A percentile compares a stretch with the other conserved stretches of the same genome.
These are phyloP conservation scores for Diaporthe sp. DNA, from an alignment of 2,329 filamentous ascomycete species.

Conservation along the genomic window DNA sequence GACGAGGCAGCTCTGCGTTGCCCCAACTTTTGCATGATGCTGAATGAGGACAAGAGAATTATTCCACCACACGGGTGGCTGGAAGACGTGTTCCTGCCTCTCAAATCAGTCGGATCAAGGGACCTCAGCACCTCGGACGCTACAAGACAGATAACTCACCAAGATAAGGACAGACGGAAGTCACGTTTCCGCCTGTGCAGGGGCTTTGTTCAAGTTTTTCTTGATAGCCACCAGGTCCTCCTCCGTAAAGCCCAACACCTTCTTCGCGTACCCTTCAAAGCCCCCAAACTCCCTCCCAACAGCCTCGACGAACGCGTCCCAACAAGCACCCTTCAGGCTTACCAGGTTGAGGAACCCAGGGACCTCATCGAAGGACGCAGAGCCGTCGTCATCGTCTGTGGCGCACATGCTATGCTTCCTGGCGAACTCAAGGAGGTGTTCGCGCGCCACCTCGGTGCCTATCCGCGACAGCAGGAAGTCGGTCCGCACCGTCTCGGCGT, in stretches of 20 bases:
- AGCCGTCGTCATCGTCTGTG: slow-evolving; percentile 49
- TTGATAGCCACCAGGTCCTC: slow-evolving; percentile 61
- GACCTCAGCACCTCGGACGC: too few relatives aligned
- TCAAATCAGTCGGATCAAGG: neutral
- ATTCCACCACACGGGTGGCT: neutral
- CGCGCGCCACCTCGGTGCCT: slow-evolving; percentile 64
- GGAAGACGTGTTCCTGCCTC: neutral
- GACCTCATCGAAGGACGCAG: slow-evolving; percentile 45
- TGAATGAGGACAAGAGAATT: neutral
- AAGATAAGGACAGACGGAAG: neutral
- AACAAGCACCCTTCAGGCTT: slow-evolving; percentile 58
- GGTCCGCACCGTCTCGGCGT: slow-evolving; percentile 54
- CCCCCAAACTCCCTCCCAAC: slow-evolving; percentile 60
- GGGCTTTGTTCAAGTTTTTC: slow-evolving; percentile 54
- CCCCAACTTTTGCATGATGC: neutral
- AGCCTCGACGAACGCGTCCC: slow-evolving; percentile 59
- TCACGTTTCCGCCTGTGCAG: neutral
- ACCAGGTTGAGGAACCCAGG: slow-evolving; percentile 64
- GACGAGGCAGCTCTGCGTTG: too few relatives aligned
- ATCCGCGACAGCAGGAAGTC: slow-evolving; percentile 69
- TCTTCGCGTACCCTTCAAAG: slow-evolving; percentile 62
- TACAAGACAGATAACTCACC: neutral
- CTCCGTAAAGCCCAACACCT: slow-evolving; percentile 58
- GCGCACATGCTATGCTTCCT: slow-evolving; percentile 41
- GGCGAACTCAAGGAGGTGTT: slow-evolving; percentile 59